Evolutionary conservation across 2,329 filamentous ascomycete genomes (phyloP).

Genomic region (Verticillium zaregamsianum): DNA sequence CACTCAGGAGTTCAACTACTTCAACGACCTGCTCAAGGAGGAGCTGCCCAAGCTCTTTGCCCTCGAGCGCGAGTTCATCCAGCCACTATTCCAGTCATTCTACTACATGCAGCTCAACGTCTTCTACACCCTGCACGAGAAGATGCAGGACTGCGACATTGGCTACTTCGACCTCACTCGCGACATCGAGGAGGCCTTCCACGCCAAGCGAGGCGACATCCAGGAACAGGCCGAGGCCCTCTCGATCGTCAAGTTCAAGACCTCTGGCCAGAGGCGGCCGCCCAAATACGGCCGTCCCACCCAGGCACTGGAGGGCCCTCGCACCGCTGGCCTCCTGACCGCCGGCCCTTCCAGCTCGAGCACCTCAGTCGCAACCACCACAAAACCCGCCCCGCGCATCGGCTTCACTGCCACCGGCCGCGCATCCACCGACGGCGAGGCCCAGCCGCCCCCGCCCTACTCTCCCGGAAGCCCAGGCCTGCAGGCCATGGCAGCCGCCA

Average conservation of each 20-base stretch:
- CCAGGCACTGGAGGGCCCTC: constrained; percentile 43
- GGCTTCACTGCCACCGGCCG: constrained; percentile 17
- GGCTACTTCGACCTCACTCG: constrained; percentile 92
- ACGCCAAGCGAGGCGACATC: constrained; percentile 82
- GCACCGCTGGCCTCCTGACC: constrained; percentile 47
- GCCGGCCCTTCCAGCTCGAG: constrained; percentile 37
- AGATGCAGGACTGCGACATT: constrained; percentile 96
- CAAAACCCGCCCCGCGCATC: constrained; percentile 1
- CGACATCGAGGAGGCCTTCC: constrained; percentile 88
- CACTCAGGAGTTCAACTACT: constrained; percentile 96
- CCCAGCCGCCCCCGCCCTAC: constrained; percentile 68
- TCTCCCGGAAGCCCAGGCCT: constrained; percentile 43
- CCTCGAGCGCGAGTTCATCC: constrained; percentile 91
- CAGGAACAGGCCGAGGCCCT: constrained; percentile 81
- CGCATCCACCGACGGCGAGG: constrained; percentile 40
- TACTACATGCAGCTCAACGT: constrained; percentile 99
- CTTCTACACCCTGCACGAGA: constrained; percentile 96
- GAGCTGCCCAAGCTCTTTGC: constrained; percentile 89
- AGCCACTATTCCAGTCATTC: constrained; percentile 95
- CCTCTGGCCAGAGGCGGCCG: constrained; percentile 65
- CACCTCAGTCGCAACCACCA: constrained; percentile 6
- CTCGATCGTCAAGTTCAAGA: constrained; percentile 86
- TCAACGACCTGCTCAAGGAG: constrained; percentile 94
- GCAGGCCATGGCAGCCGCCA: constrained; percentile 46
- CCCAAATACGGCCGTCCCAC: constrained; percentile 53